phyloP scores from a whole-genome alignment of 495 filamentous ascomycete genomes.

The Talaromyces wortmannii region DNA sequence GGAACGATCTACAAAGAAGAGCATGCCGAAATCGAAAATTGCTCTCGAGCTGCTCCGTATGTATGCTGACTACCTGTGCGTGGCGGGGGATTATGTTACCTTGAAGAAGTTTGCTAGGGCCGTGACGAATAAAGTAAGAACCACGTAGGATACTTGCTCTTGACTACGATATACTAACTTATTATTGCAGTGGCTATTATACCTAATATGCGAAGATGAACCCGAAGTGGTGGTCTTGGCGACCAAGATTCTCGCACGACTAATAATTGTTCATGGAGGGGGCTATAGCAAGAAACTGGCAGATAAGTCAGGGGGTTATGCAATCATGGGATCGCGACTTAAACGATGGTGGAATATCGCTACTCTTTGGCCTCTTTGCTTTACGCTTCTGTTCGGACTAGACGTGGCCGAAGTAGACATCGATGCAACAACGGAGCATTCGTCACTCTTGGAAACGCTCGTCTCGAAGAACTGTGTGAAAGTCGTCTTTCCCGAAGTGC shows the following conservation, averaged over 20 bases:
- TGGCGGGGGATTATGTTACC: slow-evolving; percentile 52
- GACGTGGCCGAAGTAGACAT: slow-evolving; percentile 72
- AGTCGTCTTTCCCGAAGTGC: slow-evolving; percentile 68
- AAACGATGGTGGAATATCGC: slow-evolving; percentile 86
- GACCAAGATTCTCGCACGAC: slow-evolving; percentile 79
- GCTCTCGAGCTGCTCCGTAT: slow-evolving; percentile 72
- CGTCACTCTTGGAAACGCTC: slow-evolving; percentile 67
- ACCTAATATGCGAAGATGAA: slow-evolving; percentile 84
- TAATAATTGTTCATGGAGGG: slow-evolving; percentile 72
- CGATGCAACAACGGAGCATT: slow-evolving; percentile 64
- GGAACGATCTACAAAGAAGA: slow-evolving; percentile 13
- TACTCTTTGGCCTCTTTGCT: slow-evolving; percentile 80
- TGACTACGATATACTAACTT: slow-evolving; percentile 9
- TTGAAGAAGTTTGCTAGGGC: slow-evolving; percentile 88
- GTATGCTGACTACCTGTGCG: slow-evolving; percentile 77
- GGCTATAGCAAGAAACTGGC: slow-evolving; percentile 79
- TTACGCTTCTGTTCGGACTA: slow-evolving; percentile 79
- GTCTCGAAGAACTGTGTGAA: slow-evolving; percentile 41
- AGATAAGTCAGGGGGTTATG: slow-evolving; percentile 78
- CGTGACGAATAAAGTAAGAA: slow-evolving; percentile 86
- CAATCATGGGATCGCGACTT: slow-evolving; percentile 72
- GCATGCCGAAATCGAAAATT: slow-evolving; percentile 43
- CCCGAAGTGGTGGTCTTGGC: slow-evolving; percentile 74
- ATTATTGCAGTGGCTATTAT: slow-evolving; percentile 74
- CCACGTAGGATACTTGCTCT: slow-evolving; percentile 6